Evolutionary conservation across 495 filamentous ascomycete genomes (phyloP).

Genomic region (Aspergillus nidulans): DNA sequence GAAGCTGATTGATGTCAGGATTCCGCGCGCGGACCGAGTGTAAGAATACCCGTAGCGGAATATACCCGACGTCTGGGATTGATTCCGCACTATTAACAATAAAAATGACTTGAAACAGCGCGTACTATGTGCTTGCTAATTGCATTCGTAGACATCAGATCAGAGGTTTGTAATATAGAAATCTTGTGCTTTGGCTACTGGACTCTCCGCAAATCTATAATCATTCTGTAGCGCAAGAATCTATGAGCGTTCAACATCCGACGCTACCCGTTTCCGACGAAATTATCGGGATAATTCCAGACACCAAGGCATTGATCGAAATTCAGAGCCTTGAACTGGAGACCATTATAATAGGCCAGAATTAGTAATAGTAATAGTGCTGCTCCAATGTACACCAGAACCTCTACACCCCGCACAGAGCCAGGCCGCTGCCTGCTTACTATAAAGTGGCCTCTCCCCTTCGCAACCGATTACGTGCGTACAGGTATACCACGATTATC

Average conservation of each 20-base stretch:
- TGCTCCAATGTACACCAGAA: constrained; percentile 1
- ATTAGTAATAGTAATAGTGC: not conserved
- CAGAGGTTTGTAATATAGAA: not conserved
- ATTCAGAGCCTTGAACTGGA: not conserved
- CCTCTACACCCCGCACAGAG: constrained; percentile 8
- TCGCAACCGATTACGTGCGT: not conserved
- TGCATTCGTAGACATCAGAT: no score
- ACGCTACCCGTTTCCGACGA: constrained; percentile 5
- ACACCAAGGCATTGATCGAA: not conserved
- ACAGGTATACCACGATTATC: no score
- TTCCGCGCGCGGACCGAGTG: constrained; percentile 34
- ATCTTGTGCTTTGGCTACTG: not conserved
- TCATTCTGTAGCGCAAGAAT: not conserved
- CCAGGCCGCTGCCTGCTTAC: not conserved
- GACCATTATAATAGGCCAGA: not conserved
- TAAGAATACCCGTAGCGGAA: constrained; percentile 25
- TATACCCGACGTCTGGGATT: constrained; percentile 1
- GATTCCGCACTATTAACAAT: constrained; percentile 4
- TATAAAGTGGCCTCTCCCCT: constrained; percentile 8
- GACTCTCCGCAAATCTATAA: not conserved
- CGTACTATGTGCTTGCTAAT: no score
- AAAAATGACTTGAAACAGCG: no score
- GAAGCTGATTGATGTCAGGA: not conserved
- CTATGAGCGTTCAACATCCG: not conserved
- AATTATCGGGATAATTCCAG: constrained; percentile 4